Evolutionary conservation across 345 rosid genomes (phyloP).

Genomic region (Populus alba): DNA sequence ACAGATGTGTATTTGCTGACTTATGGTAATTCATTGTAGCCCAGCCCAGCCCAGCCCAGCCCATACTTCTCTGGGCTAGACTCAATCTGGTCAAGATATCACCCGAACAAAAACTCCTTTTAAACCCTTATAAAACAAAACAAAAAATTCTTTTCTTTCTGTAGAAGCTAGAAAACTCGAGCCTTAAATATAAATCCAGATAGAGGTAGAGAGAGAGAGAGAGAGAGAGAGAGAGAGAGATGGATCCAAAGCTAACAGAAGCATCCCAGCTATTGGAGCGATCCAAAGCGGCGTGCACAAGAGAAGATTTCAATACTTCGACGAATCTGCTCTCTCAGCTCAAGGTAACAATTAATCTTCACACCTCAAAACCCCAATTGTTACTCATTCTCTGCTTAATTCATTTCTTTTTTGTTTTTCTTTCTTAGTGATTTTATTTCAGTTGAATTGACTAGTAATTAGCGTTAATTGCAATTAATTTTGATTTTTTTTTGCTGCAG

Average conservation of each 20-base stretch:
- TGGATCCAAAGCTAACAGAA: constrained; percentile 89
- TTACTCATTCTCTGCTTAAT: not conserved
- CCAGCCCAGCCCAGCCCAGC: not conserved
- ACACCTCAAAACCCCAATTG: constrained; percentile 32
- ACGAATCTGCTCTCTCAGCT: constrained; percentile 62
- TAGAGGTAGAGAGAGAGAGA: not conserved
- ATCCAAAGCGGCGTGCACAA: constrained; percentile 70
- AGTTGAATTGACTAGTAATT: not conserved
- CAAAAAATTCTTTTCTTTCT: constrained; percentile 26
- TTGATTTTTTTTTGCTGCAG: constrained; percentile 31
- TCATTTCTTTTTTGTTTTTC: not conserved
- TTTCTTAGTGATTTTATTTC: not conserved
- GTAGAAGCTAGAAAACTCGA: constrained; percentile 31
- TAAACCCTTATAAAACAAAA: not conserved
- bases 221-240: constrained; percentile 17
- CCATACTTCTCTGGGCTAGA: not conserved
- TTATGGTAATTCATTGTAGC: no score
- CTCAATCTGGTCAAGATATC: not conserved
- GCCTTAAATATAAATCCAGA: not conserved
- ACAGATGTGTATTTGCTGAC: no score
- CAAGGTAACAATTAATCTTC: constrained; percentile 57
- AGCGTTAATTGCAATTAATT: not conserved
- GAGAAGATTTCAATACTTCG: constrained; percentile 64
- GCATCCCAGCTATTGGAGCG: constrained; percentile 81
- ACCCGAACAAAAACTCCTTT: not conserved